Evolutionary conservation across 2,329 filamentous ascomycete genomes (phyloP), one percentile per base, ranked within the genome.

Genomic region (Colletotrichum gigasporum): DNA sequence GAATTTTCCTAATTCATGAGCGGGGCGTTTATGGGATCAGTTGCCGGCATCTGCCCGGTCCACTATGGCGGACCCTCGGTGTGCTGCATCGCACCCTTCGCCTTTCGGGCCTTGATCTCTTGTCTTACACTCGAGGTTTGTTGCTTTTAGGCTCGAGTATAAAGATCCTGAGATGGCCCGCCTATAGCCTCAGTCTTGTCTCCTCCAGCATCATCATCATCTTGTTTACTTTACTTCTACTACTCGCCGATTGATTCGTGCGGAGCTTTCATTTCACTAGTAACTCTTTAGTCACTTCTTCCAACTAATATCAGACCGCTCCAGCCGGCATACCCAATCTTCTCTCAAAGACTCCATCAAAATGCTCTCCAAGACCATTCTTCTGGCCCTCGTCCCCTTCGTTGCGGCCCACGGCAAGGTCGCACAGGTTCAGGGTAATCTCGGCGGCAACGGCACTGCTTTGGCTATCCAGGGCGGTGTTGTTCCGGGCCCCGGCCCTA

Each of bases 401-500:
- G 72, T 72, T n/a, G 68, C 70, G 26, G 71, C 72, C 28, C 72
- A 74, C 51, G 72, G 72, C 57, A 73, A 73, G 68, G 66, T 73
- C 24, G 67, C 68, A 1, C 51, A 64, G 18, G 68, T 71, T 0
- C 55, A 55, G 42, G 76, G 76, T 51, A 72, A 79, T 62, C 68
- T 69, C 4, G 78, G 76, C 41, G 78, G 78, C 59, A 80, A 80
- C 67, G 72, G 72, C 24, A 80, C 77, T 32, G 77, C 75, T 28
- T 71, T 79, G 22, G 77, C 74, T 34, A 79, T 79, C 55, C 69
- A 72, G 66, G 76, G 77, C 32, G 76, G 65, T 34, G 68, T 79
- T 57, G 76, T 82, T 14, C 79, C 80, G 6, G 75, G 76, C 7
- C 63, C 78, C 0, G 80, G 80, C 18, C 69, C 69, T 22, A 82